A percentile compares a stretch with the other conserved stretches of the same genome.
These are phyloP conservation scores for Lupinus albus DNA, from an alignment of 306 rosid genomes.

Conservation along the genomic window DNA sequence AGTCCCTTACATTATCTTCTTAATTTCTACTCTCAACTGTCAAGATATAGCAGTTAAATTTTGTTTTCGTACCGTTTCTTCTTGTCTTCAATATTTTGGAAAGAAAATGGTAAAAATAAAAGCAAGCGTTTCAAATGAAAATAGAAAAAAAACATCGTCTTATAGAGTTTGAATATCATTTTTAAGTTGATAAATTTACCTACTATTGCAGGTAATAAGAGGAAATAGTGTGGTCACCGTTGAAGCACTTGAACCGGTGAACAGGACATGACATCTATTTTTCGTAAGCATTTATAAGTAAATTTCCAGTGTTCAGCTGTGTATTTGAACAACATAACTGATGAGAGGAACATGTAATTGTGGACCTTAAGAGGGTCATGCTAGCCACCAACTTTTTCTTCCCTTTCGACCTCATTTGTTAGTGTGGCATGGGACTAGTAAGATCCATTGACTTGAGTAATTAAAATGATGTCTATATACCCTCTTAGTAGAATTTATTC, in stretches of 20 bases:
- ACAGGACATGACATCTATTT: slow-evolving; percentile 46
- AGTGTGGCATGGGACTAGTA: slow-evolving; percentile 5
- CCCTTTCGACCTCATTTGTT: background rate
- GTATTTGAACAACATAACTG: slow-evolving; percentile 30
- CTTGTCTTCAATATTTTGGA: no score
- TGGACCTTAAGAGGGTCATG: slow-evolving; percentile 34
- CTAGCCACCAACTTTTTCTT: slow-evolving; percentile 4
- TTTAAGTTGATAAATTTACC: slow-evolving; percentile 16
- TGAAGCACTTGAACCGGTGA: slow-evolving; percentile 97
- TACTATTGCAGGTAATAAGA: slow-evolving; percentile 75
- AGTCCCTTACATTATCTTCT: background rate
- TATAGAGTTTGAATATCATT: background rate
- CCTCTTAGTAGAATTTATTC: background rate
- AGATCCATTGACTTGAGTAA: slow-evolving; percentile 15
- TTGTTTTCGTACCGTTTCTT: no score
- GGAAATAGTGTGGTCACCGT: slow-evolving; percentile 98
- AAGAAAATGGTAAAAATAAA: no score
- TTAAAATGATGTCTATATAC: slow-evolving; percentile 17
- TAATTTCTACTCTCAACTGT: slow-evolving; percentile 1
- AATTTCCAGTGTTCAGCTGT: slow-evolving; percentile 7
- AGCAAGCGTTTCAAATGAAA: background rate
- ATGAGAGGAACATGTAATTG: slow-evolving; percentile 38
- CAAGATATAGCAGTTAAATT: background rate
- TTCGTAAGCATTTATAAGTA: slow-evolving; percentile 4
- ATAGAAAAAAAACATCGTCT: background rate